Base-by-base conservation (phyloP, 1,139 yeast species). In the Candida labiduridarum region DNA sequence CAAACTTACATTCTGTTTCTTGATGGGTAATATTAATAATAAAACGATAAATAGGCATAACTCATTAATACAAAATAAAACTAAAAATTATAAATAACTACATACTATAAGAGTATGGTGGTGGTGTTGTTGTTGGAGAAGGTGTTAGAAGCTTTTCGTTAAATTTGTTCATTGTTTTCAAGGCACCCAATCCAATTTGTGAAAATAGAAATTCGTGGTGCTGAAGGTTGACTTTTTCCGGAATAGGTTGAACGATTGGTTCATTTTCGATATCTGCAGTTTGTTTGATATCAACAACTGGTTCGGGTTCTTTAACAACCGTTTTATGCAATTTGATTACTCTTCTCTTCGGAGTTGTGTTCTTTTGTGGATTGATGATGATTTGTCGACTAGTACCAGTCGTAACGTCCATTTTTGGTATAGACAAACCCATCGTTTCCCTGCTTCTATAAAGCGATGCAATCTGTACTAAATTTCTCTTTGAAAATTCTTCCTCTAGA, bases 261-360 rank as follows among this genome's bases (percentile, higher is more conserved):
- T 40, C 43, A 2, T 40, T 12, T 27, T 27, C 34, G 22, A 29
- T 33, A 15, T 40, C 25, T 2, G 14, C 34, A n/a, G 43, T 7
- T 25, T 27, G 19, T 7, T 40, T 40, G 19, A 7, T 8, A 8
- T 40, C 43, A 14, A 19, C 29, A 7, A 15, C 33, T 27, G 43
- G 33, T 40, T 40, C 43, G 5, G 22, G 18, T 27, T 14, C 14
- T 15, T 27, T 40, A 10, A 22, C 14, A 8, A 33, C n/a, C 57
- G 58, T 66, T 49, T 52, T 58, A 41, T 67, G 62, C 55, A 80
- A 55, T 55, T 72, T 78, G 43, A 82, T 75, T 3, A 65, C 69
- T 60, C 86, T 68, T 60, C 86, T 69, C 58, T 74, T 76, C 10
- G 84, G 84, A 52, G 71, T 74, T 6, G 62, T 59, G 46, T 47